Evolutionary conservation across 2,329 filamentous ascomycete genomes (phyloP), one percentile per base, ranked within the genome.

Genomic region (Venturia asperata): DNA sequence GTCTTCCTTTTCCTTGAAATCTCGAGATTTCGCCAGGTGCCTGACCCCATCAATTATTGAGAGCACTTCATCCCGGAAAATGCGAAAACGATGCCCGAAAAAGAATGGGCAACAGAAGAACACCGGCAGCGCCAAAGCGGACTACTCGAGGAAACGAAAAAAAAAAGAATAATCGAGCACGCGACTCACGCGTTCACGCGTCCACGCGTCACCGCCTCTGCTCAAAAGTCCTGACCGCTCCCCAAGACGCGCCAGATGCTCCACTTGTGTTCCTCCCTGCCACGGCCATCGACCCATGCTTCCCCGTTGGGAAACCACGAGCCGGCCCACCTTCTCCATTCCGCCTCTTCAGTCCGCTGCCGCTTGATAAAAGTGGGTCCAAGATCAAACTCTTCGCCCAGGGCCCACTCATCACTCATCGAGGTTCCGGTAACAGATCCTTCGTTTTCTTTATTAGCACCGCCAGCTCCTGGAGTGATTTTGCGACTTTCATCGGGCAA

Each of bases 381-480:
- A 65, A 99, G 91, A 73, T 99, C 94, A 71, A 99, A 99, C 74
- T 99, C 94, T 76, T 99, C 94, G 63, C 91, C 91, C 15, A 97
- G 90, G 76, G 72, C 68, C 49, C 71, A 68, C 21, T 76, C 74
- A 21, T 75, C 70, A 56, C 69, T 67, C 56, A 62, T 49, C 5
- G 52, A 10, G 52, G 52, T 27, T 21, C 64, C 64, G 13, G 21
- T 21, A 9, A 41, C 58, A n/a, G 41, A 60, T 10, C 41, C 24
- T 13, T 43, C 52, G 45, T 64, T 66, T 34, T 66, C 64, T 58
- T 66, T 61, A 15, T 67, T 62, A 13, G 67, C 68, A 49, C 66
- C 71, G 37, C 64, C 66, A 4, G 66, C 70, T 24, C 72, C 73
- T 41, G 71, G 70, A 39, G 34, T 62, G 41, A 63, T 58, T 41